These are phyloP conservation scores for Malus orientalis DNA, from an alignment of 306 rosid species.

Conservation along the genomic window DNA sequence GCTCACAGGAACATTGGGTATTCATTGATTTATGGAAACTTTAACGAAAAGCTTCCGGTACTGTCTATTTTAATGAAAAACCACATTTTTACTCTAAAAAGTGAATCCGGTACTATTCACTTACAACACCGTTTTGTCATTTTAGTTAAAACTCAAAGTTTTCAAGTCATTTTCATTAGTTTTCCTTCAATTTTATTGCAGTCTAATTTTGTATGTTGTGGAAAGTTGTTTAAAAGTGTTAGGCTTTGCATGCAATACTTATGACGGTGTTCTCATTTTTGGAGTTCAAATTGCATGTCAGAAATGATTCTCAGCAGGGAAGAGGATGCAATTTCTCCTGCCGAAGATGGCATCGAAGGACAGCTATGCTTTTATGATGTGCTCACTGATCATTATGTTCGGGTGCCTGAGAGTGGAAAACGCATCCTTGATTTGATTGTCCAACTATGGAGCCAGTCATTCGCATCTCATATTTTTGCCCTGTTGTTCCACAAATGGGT, in stretches of 20 bases:
- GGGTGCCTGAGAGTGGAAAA: constrained; percentile 63
- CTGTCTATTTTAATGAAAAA: too few species aligned
- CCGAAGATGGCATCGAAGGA: constrained; percentile 34
- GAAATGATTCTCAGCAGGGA: constrained; percentile 69
- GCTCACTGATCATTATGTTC: constrained; percentile 85
- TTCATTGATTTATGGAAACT: neutral
- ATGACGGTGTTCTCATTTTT: constrained; percentile 13
- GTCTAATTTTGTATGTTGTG: neutral
- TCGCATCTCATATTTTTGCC: constrained; percentile 87
- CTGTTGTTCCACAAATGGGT: constrained; percentile 98
- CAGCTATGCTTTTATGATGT: constrained; percentile 78
- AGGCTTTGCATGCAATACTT: neutral
- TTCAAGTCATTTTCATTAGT: too few species aligned
- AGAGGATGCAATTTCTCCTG: constrained; percentile 64
- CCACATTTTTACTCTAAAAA: too few species aligned
- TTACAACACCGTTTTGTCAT: too few species aligned
- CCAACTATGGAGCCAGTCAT: constrained; percentile 97
- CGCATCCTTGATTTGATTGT: constrained; percentile 83
- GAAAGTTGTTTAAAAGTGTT: neutral
- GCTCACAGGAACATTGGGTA: neutral
- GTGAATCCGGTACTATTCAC: too few species aligned
- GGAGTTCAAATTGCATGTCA: constrained; percentile 24
- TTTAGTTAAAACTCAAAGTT: too few species aligned
- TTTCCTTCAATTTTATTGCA: neutral
- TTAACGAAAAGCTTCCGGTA: too few species aligned